phyloP scores from a whole-genome alignment of 805 yeast genomes.

The Diddensiella caesifluorescens region DNA sequence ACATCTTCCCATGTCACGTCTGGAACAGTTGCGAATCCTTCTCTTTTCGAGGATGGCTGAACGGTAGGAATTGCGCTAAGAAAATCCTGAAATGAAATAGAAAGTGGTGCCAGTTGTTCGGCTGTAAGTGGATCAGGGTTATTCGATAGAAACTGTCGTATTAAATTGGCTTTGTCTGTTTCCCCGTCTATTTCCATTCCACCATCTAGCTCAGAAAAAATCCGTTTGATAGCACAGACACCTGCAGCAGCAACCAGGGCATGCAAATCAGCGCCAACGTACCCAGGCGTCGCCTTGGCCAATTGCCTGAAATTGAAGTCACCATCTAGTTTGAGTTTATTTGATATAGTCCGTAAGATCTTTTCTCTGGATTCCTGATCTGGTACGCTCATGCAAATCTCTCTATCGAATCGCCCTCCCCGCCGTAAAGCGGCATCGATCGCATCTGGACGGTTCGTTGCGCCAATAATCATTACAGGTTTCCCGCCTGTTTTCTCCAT shows the following conservation, averaged over 20 bases:
- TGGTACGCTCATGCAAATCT: slow-evolving; percentile 92
- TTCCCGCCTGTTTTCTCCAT: slow-evolving; percentile 85
- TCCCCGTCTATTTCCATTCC: slow-evolving; percentile 31
- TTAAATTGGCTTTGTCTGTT: slow-evolving; percentile 16
- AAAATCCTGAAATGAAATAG: slow-evolving; percentile 77
- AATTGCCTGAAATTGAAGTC: slow-evolving; percentile 60
- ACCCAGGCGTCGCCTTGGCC: slow-evolving; percentile 94
- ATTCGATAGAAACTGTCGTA: slow-evolving; percentile 25
- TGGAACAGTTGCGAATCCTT: slow-evolving; percentile 97
- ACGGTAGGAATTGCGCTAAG: slow-evolving; percentile 80
- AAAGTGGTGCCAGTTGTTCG: slow-evolving; percentile 69
- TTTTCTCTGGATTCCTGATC: slow-evolving; percentile 73
- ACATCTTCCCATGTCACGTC: slow-evolving; percentile 95
- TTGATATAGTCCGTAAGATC: slow-evolving; percentile 71
- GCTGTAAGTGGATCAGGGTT: slow-evolving; percentile 78
- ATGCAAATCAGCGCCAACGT: slow-evolving; percentile 94
- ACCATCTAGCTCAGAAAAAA: slow-evolving; percentile 48
- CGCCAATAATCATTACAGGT: slow-evolving; percentile 92
- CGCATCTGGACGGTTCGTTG: slow-evolving; percentile 95
- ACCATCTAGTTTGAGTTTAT: slow-evolving; percentile 59
- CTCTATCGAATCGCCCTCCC: slow-evolving; percentile 95
- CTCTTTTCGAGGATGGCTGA: slow-evolving; percentile 96
- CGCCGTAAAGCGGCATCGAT: slow-evolving; percentile 91
- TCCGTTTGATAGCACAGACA: slow-evolving; percentile 85
- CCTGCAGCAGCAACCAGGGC: slow-evolving; percentile 95